These are phyloP conservation scores for Kodamaea sp. DNA, from an alignment of 1,139 yeast genomes.

Conservation along the genomic window DNA sequence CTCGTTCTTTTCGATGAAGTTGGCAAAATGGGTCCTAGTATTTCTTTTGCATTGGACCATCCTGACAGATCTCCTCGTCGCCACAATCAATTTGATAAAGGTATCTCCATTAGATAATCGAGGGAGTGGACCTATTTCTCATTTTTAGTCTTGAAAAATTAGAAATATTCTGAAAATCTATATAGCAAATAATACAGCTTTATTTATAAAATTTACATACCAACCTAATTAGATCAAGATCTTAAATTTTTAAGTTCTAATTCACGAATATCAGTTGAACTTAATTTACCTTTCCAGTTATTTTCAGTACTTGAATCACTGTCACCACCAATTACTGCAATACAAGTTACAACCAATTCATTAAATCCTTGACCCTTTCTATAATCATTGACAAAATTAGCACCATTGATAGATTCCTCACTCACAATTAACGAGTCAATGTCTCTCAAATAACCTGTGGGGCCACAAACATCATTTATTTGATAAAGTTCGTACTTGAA, in stretches of 20 bases:
- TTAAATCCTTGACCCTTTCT: constrained; percentile 57
- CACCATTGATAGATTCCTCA: constrained; percentile 77
- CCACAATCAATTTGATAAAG: constrained; percentile 50
- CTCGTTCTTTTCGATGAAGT: constrained; percentile 55
- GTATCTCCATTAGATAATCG: constrained; percentile 47
- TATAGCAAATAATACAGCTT: background rate
- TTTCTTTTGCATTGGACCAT: constrained; percentile 74
- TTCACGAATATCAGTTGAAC: constrained; percentile 63
- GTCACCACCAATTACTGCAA: constrained; percentile 66
- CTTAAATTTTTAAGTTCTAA: constrained; percentile 13
- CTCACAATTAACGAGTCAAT: constrained; percentile 82
- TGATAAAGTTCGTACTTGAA: constrained; percentile 43
- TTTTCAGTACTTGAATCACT: constrained; percentile 33
- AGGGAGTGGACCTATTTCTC: too few relatives aligned
- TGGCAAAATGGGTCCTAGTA: constrained; percentile 32
- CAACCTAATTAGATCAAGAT: background rate
- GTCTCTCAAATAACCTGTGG: constrained; percentile 74
- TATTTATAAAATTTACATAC: background rate
- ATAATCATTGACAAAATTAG: constrained; percentile 60
- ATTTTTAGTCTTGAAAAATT: background rate
- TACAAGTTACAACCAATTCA: constrained; percentile 52
- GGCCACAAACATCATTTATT: constrained; percentile 88
- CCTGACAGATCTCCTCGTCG: constrained; percentile 65
- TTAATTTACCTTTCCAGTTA: constrained; percentile 66
- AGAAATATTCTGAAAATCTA: background rate